Conservation (phyloP, 352 stramenopile species). For the Phytophthora pinifolia region DNA sequence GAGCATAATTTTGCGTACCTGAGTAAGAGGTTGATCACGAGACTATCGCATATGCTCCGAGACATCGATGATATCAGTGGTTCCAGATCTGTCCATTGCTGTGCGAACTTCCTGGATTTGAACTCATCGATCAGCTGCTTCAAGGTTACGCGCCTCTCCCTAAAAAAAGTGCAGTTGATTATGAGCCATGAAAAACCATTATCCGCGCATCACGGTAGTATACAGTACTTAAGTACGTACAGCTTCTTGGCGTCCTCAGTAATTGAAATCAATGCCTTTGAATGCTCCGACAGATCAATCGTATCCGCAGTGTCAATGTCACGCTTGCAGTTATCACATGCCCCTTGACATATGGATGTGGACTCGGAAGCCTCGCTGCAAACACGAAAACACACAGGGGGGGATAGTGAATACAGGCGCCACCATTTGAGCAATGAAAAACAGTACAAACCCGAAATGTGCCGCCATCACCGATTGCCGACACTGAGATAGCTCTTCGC, state of each 20-base stretch:
- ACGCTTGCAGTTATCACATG: slow-evolving; percentile 55
- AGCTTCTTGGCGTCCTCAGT: slow-evolving; percentile 47
- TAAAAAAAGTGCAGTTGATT: slow-evolving; percentile 12
- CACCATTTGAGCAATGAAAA: not conserved
- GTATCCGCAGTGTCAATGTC: slow-evolving; percentile 17
- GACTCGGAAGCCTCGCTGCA: slow-evolving; percentile 45
- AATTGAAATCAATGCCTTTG: slow-evolving; percentile 49
- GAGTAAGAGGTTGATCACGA: slow-evolving; percentile 56
- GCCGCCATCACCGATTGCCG: slow-evolving; percentile 48
- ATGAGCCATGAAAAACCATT: slow-evolving; percentile 1
- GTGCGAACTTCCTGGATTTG: slow-evolving; percentile 49
- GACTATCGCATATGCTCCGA: slow-evolving; percentile 42
- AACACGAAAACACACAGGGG: not conserved
- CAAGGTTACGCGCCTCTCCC: slow-evolving; percentile 61
- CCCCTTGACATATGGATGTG: slow-evolving; percentile 35
- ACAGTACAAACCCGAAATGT: slow-evolving; percentile 53
- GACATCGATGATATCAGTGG: slow-evolving; percentile 40
- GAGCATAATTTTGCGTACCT: slow-evolving; percentile 20
- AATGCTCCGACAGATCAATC: slow-evolving; percentile 51
- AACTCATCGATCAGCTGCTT: slow-evolving; percentile 76
- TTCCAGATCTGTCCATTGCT: slow-evolving; percentile 37
- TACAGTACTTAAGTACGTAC: slow-evolving; percentile 39
- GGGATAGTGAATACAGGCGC: not conserved
- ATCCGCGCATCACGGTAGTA: not conserved
- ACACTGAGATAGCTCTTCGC: slow-evolving; percentile 38